Conservation (phyloP, 176 grass and related monocot genomes). For the Oryza brachyantha region DNA sequence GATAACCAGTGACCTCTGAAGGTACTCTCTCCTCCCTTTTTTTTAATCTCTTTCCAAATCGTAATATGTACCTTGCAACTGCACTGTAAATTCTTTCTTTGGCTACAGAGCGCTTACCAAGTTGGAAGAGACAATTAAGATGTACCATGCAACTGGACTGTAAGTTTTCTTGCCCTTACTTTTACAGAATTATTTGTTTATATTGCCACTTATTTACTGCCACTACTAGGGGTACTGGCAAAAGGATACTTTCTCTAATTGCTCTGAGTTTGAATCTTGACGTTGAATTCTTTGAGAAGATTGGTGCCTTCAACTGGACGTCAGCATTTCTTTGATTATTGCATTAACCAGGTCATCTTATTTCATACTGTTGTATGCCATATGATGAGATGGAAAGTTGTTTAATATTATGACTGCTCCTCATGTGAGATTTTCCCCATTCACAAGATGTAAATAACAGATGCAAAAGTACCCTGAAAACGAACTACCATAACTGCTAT, state of each 20-base stretch:
- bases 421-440: too few species aligned
- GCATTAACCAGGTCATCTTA: conserved; percentile 66
- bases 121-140: conserved; percentile 70
- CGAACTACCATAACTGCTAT: too few species aligned
- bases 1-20: conserved; percentile 64
- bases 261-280: conserved; percentile 68
- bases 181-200: too few species aligned
- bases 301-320: conserved; percentile 28
- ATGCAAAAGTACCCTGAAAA: too few species aligned
- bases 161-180: too few species aligned
- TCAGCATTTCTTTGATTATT: conserved; percentile 55
- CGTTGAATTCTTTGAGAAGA: conserved; percentile 56
- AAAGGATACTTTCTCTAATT: conserved; percentile 68
- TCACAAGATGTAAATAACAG: too few species aligned
- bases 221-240: conserved; percentile 42
- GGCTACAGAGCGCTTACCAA: conserved; percentile 50
- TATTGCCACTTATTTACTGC: conserved; percentile 1
- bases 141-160: conserved; percentile 50
- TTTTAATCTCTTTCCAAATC: not conserved
- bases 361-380: conserved; percentile 11
- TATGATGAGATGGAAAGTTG: too few species aligned
- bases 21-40: conserved; percentile 41
- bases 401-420: too few species aligned
- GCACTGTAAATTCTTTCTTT: conserved; percentile 19
- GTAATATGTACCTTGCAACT: too few species aligned